Conservation (phyloP, 371 early-diverging fungal genomes). For the Zancudomyces culisetae region DNA sequence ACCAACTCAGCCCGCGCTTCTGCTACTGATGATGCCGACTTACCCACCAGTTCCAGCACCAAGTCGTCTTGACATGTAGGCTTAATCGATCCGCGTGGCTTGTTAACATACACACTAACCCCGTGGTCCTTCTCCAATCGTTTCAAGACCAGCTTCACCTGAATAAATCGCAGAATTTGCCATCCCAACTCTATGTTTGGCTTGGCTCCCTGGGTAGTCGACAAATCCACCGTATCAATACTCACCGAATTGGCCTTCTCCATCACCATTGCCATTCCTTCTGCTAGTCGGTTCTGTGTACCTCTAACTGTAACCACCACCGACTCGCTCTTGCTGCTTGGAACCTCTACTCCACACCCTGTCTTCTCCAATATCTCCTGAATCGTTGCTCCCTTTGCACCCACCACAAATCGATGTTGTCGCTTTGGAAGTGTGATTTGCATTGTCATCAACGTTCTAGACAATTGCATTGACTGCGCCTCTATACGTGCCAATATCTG, state of each 20-base stretch:
- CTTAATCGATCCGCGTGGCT: not conserved
- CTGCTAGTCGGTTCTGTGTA: slow-evolving; percentile 36
- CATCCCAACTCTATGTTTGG: slow-evolving; percentile 33
- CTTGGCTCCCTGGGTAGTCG: slow-evolving; percentile 27
- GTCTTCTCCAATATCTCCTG: slow-evolving; percentile 59
- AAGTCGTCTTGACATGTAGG: slow-evolving; percentile 10
- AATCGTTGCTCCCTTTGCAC: slow-evolving; percentile 55
- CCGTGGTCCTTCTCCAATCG: slow-evolving; percentile 38
- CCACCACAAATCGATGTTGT: slow-evolving; percentile 78
- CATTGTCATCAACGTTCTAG: slow-evolving; percentile 36
- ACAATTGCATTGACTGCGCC: slow-evolving; percentile 33
- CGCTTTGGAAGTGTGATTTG: slow-evolving; percentile 58
- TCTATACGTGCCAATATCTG: slow-evolving; percentile 40
- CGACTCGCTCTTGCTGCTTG: slow-evolving; percentile 41
- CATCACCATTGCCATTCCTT: slow-evolving; percentile 52
- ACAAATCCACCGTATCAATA: slow-evolving; percentile 15
- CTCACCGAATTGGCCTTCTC: slow-evolving; percentile 50
- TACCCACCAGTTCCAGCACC: slow-evolving; percentile 38
- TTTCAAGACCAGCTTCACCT: slow-evolving; percentile 40
- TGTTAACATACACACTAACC: slow-evolving; percentile 20
- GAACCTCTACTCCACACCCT: slow-evolving; percentile 66
- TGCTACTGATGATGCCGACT: slow-evolving; percentile 28
- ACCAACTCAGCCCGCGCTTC: slow-evolving; percentile 31
- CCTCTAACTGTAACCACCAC: slow-evolving; percentile 68
- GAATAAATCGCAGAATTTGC: slow-evolving; percentile 40